phyloP scores from a whole-genome alignment of 371 early-diverging fungal genomes.

The Mortierella sp. region DNA sequence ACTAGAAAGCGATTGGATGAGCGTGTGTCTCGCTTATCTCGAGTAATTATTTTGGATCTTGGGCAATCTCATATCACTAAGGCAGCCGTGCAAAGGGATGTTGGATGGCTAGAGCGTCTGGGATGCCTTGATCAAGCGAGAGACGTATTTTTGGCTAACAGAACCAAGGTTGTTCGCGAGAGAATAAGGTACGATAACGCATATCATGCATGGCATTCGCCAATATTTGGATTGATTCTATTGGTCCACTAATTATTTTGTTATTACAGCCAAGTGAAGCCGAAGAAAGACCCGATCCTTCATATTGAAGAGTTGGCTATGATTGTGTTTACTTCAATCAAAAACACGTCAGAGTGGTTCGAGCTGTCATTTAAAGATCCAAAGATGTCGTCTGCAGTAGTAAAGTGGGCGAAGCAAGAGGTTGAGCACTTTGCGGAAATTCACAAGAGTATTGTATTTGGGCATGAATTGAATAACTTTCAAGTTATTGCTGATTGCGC shows the following conservation, averaged over 20 bases:
- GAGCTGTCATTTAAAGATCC: slow-evolving; percentile 88
- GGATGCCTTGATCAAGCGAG: slow-evolving; percentile 82
- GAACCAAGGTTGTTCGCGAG: slow-evolving; percentile 84
- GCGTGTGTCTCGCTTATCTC: slow-evolving; percentile 72
- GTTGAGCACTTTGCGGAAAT: slow-evolving; percentile 87
- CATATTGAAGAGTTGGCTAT: slow-evolving; percentile 90
- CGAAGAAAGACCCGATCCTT: slow-evolving; percentile 87
- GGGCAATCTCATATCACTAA: slow-evolving; percentile 85
- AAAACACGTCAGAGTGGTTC: slow-evolving; percentile 97
- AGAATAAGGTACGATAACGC: slow-evolving; percentile 76
- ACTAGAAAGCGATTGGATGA: slow-evolving; percentile 71
- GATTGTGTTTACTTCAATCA: slow-evolving; percentile 88
- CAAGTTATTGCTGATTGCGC: slow-evolving; percentile 89
- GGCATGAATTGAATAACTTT: slow-evolving; percentile 76
- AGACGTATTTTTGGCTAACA: slow-evolving; percentile 74
- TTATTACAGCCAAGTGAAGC: slow-evolving; percentile 78
- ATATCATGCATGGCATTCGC: too few relatives aligned
- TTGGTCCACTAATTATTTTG: slow-evolving; percentile 2
- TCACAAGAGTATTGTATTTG: slow-evolving; percentile 91
- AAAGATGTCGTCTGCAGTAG: slow-evolving; percentile 90
- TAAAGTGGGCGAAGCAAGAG: slow-evolving; percentile 92
- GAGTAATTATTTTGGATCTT: slow-evolving; percentile 80
- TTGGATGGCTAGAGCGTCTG: slow-evolving; percentile 84
- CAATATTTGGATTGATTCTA: background rate
- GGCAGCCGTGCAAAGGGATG: slow-evolving; percentile 80